phyloP scores from a whole-genome alignment of 352 stramenopile species.

The Globisporangium polare region DNA sequence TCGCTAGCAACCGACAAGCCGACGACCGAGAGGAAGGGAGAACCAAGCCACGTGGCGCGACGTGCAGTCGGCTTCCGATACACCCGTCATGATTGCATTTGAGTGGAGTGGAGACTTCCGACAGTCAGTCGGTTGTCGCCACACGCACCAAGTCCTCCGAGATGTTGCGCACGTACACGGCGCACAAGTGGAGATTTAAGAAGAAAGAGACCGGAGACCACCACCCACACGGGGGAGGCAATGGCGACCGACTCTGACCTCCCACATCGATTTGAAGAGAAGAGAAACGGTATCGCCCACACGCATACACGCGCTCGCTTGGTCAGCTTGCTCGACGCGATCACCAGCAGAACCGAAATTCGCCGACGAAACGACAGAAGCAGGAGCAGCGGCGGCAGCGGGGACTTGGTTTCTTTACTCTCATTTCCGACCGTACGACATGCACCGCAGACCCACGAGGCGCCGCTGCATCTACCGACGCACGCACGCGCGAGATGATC shows the following conservation, averaged over 20 bases:
- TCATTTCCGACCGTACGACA: conserved; percentile 73
- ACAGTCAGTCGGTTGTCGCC: conserved; percentile 17
- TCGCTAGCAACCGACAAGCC: neutral
- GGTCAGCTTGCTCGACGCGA: neutral
- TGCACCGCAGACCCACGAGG: conserved; percentile 19
- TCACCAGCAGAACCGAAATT: conserved; percentile 4
- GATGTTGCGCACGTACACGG: conserved; percentile 37
- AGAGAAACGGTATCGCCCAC: conserved; percentile 28
- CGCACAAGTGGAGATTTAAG: conserved; percentile 79
- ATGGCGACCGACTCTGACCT: neutral
- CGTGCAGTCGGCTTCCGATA: conserved; percentile 30
- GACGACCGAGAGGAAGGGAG: neutral
- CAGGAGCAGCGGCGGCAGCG: neutral
- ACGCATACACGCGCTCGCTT: neutral
- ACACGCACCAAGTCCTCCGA: conserved; percentile 86
- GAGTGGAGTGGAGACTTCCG: conserved; percentile 60
- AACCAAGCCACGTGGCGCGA: conserved; percentile 8
- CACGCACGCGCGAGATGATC: neutral
- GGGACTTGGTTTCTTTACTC: conserved; percentile 57
- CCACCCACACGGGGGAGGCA: neutral
- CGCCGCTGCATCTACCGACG: neutral
- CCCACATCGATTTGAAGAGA: conserved; percentile 87
- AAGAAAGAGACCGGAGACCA: conserved; percentile 7
- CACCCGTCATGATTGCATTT: conserved; percentile 88
- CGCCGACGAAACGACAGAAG: neutral